These are phyloP conservation scores for Podila epigama DNA, from an alignment of 192 early-diverging fungal genomes.

Conservation along the genomic window DNA sequence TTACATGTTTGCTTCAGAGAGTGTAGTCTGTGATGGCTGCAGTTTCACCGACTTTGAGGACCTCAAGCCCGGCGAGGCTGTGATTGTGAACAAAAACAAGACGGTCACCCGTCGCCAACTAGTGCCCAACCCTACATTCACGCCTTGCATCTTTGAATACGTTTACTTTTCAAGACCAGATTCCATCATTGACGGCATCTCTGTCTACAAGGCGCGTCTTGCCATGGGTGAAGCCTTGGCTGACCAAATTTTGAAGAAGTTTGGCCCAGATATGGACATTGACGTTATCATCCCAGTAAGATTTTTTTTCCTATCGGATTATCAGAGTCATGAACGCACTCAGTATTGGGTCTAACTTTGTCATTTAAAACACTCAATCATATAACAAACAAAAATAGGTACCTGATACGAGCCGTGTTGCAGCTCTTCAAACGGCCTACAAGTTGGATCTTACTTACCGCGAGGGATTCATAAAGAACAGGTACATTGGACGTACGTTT, in stretches of 20 bases:
- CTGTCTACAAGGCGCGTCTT: slow-evolving; percentile 96
- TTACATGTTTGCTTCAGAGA: slow-evolving; percentile 99
- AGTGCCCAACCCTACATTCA: slow-evolving; percentile 56
- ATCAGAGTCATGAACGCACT: too few relatives aligned
- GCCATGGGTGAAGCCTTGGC: slow-evolving; percentile 98
- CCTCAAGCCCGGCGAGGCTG: slow-evolving; percentile 91
- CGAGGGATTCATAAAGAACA: slow-evolving; percentile 99
- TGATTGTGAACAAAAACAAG: slow-evolving; percentile 85
- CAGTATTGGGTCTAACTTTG: not conserved
- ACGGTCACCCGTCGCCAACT: slow-evolving; percentile 74
- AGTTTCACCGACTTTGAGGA: slow-evolving; percentile 92
- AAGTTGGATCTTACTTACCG: slow-evolving; percentile 91
- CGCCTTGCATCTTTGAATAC: slow-evolving; percentile 99
- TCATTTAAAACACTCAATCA: not conserved
- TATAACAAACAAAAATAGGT: slow-evolving; percentile 56
- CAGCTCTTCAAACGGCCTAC: slow-evolving; percentile 92
- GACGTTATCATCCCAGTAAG: slow-evolving; percentile 98
- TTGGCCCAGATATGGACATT: slow-evolving; percentile 86
- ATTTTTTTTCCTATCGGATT: slow-evolving; percentile 12
- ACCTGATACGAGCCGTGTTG: slow-evolving; percentile 95
- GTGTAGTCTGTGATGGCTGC: slow-evolving; percentile 90
- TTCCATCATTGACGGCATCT: slow-evolving; percentile 98
- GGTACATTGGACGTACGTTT: slow-evolving; percentile 98
- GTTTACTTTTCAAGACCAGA: slow-evolving; percentile 99
- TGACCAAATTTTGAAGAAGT: slow-evolving; percentile 73